Evolutionary conservation across 164 flowering plant genomes (phyloP).

Genomic region (Aristolochia fimbriata): DNA sequence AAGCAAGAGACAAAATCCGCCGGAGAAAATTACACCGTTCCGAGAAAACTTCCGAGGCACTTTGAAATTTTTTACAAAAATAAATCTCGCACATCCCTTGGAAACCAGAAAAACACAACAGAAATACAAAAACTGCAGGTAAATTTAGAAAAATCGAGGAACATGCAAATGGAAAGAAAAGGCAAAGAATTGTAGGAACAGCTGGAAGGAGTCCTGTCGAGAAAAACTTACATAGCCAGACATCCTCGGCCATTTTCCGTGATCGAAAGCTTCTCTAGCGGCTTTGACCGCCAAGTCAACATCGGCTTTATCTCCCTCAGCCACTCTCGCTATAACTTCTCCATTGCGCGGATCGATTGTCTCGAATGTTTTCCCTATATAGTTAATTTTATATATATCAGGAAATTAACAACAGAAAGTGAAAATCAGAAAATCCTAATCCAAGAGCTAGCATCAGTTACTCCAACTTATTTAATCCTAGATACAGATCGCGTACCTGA

Average conservation of each 20-base stretch:
- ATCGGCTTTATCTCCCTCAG: slow-evolving; percentile 65
- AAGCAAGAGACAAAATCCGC: too few relatives aligned
- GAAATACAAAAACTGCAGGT: too few relatives aligned
- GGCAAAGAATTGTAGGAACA: not conserved
- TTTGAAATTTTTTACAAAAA: too few relatives aligned
- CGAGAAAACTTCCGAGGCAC: too few relatives aligned
- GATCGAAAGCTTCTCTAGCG: slow-evolving; percentile 73
- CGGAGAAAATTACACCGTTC: too few relatives aligned
- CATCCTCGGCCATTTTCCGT: slow-evolving; percentile 83
- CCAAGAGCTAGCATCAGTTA: too few relatives aligned
- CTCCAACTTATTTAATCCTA: too few relatives aligned
- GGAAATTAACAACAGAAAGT: not conserved
- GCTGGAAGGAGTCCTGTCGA: not conserved
- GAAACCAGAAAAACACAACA: too few relatives aligned
- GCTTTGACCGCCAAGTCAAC: slow-evolving; percentile 79
- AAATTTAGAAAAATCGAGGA: too few relatives aligned
- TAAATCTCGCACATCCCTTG: too few relatives aligned
- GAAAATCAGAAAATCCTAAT: not conserved
- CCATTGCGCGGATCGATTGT: slow-evolving; percentile 71
- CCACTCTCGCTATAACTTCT: slow-evolving; percentile 44
- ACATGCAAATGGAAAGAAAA: not conserved
- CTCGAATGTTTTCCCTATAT: slow-evolving; percentile 61
- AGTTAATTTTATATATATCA: too few relatives aligned
- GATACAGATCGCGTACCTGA: slow-evolving; percentile 43
- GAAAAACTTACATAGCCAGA: slow-evolving; percentile 62